Evolutionary conservation across 23 red algal genomes (phyloP).

Genomic region (Gracilariopsis chorda): DNA sequence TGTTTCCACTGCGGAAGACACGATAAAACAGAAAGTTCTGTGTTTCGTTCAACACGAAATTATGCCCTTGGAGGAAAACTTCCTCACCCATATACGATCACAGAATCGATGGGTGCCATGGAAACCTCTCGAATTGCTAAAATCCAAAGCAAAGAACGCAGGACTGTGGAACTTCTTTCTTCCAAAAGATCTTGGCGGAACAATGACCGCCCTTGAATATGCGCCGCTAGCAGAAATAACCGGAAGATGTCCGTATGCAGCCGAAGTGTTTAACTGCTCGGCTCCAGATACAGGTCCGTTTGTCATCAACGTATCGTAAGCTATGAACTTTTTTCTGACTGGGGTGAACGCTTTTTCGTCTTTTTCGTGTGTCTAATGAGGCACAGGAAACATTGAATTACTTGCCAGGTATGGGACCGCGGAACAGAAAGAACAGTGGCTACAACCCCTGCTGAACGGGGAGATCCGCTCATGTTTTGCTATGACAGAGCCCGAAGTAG

Average conservation of each 20-base stretch:
- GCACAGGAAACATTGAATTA: constrained; percentile 92
- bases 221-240: constrained; percentile 65
- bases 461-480: constrained; percentile 91
- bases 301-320: no score
- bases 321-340: no score
- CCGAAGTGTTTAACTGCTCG: constrained; percentile 91
- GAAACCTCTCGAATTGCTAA: constrained; percentile 53
- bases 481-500: constrained; percentile 93
- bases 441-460: constrained; percentile 74
- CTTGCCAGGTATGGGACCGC: constrained; percentile 66
- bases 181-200: constrained; percentile 74
- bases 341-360: no score
- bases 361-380: no score
- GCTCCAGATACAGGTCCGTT: constrained; percentile 83
- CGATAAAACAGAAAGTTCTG: not conserved
- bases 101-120: constrained; percentile 41
- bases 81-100: constrained; percentile 17
- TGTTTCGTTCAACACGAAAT: constrained; percentile 66
- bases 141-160: constrained; percentile 47
- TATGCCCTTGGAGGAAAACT: constrained; percentile 50
- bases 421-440: constrained; percentile 63
- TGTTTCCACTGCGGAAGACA: not conserved
- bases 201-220: constrained; percentile 66
- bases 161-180: constrained; percentile 90
- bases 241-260: constrained; percentile 44